Conservation (phyloP, 208 protist genomes). For the Herpetomonas muscarum region DNA sequence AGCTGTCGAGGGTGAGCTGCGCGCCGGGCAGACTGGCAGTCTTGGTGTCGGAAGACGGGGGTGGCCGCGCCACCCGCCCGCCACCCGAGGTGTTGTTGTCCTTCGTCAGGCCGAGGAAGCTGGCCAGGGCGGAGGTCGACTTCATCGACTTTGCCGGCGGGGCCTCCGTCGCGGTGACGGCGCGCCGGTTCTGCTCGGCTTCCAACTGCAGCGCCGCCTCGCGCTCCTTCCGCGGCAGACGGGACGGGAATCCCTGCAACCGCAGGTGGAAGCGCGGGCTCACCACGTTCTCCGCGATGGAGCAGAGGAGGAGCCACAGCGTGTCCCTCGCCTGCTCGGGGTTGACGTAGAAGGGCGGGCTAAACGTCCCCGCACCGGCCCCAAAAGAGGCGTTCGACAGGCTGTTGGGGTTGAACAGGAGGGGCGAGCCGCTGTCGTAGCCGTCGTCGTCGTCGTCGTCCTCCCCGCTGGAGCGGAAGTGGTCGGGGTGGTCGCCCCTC, state of each 20-base stretch:
- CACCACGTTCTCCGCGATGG: constrained; percentile 31
- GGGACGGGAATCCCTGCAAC: constrained; percentile 19
- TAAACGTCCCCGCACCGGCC: constrained; percentile 7
- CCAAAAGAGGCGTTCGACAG: background rate
- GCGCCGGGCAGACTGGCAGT: background rate
- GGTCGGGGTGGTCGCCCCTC: too few species aligned
- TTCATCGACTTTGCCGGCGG: background rate
- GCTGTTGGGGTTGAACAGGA: background rate
- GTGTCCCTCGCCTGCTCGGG: constrained; percentile 54
- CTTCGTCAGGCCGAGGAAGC: background rate
- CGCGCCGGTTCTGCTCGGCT: constrained; percentile 3
- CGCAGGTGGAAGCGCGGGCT: constrained; percentile 16
- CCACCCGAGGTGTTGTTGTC: background rate
- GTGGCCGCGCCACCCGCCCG: too few species aligned
- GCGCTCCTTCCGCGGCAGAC: background rate
- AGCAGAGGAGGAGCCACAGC: constrained; percentile 56
- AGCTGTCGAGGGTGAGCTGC: constrained; percentile 26
- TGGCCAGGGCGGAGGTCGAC: constrained; percentile 1
- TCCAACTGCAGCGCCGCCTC: background rate
- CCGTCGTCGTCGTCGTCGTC: too few species aligned
- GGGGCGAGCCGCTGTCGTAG: too few species aligned
- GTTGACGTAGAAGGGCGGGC: constrained; percentile 37
- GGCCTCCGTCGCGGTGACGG: background rate
- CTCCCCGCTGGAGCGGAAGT: too few species aligned
- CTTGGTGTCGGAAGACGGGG: background rate